Base-by-base conservation (phyloP, 768 basidiomycete genomes). In the Boletus subcaerulescens region DNA sequence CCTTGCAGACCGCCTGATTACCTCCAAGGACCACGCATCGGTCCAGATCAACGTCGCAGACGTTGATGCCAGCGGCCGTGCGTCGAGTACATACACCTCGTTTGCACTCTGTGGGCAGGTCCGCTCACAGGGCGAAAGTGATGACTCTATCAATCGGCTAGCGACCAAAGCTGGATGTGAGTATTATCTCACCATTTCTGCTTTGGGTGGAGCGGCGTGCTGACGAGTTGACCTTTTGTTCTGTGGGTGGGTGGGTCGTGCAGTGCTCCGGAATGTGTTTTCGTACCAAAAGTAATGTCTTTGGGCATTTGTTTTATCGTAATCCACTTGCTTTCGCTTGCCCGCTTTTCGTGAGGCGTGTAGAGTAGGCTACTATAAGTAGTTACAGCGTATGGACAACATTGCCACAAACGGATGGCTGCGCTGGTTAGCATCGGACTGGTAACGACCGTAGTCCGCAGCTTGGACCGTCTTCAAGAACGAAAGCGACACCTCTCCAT, bases 1-100 rank as follows among this genome's bases (percentile, higher is more conserved):
- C 58, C 12, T 64, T 45, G 44, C 57, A 97, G 94, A 95, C 85
- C 93, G 96, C 64, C 81, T 99, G 69, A 98, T 99, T 78, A 98
- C 90, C 61, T 91, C 96, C 65, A 98, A 98, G 80, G 97, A 99
- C 77, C 93, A 98, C 72, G 96, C 97, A 35, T 97, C 95, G 32
- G 94, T 99, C 69, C 97, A 99, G 73, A 87, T 99, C 74, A 89
- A 86, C 76, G 81, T 99, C 65, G 89, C 81, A 57, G 96, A 98
- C 67, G 97, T 99, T 68, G 95, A 98, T 70, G 84, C 87, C 62
- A 84, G 83, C 50, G 95, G 94, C 71, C 83, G 83, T 65, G 91
- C 91, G 15, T 73, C 89, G 63, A 70, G 73, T 68, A 89, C 89
- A 45, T 84, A 85, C 57, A 94, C 93, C 56, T 91, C 93, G 54